Evolutionary conservation across 352 stramenopile species (phyloP), one percentile per base, ranked within the genome.

Genomic region (Phytophthora multivora): DNA sequence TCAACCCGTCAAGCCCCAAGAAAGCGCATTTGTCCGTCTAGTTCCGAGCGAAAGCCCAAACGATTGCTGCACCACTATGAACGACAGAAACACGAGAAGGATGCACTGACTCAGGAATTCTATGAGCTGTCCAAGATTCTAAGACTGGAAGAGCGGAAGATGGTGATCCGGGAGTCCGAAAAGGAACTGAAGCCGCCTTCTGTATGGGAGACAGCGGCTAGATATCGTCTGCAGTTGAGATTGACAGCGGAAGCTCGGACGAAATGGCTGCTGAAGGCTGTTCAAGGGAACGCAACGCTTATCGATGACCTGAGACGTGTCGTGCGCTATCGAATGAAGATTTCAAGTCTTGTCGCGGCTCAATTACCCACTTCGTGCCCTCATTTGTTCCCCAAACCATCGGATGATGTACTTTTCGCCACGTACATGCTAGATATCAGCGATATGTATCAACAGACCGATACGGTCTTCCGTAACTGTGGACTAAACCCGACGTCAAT

Each of bases 51-150:
- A 33, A 12, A 13, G 10, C 28, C 8, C 28, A 13, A 45, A n/a
- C 40, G 31, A 19, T 33, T 26, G 18, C 8, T 40, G 11, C 40
- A 13, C 19, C 41, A 51, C 19, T 51, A 46, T 21, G 16, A 60
- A 25, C 52, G 41, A 10, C 52, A 60, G 40, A 45, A 39, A 38
- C 28, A n/a, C 8, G 40, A 60, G 18, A 52, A 38, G 41, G 30
- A 51, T 3, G 40, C 5, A 9, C 9, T 60, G 18, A 38, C n/a
- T 5, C 4, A 30, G 10, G 12, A 60, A 30, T 19, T 60, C 3
- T n/a, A n/a, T 18, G 9, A 10, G 0, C 16, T 52, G 23, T 35
- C 41, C 13, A 28, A 4, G 7, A 6, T 40, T 35, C 31, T 61
- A 16, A 16, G 31, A 35, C 41, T 13, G 26, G 38, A 46, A 51